Evolutionary conservation across 257 asterid genomes (phyloP).

Genomic region (Lithospermum erythrorhizon): DNA sequence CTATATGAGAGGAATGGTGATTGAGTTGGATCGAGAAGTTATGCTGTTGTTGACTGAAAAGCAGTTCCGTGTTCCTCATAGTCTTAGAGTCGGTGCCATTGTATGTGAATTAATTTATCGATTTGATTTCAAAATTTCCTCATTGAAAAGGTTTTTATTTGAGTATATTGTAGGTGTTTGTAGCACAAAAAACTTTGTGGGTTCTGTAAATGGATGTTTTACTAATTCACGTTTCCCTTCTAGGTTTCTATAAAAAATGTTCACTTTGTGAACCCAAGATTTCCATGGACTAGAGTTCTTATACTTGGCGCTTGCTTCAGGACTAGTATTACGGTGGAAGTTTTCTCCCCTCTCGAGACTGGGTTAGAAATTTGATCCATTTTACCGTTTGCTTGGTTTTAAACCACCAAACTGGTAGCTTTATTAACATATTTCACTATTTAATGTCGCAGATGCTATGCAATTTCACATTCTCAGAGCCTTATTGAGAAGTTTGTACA

Average conservation of each 20-base stretch:
- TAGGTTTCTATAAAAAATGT: conserved; percentile 71
- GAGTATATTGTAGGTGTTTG: background rate
- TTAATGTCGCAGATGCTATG: conserved; percentile 45
- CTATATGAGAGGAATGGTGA: conserved; percentile 72
- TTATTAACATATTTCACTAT: conserved; percentile 1
- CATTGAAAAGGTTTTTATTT: too few relatives aligned
- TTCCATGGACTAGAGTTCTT: conserved; percentile 61
- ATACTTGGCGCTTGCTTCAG: conserved; percentile 76
- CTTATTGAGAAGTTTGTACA: conserved; percentile 53
- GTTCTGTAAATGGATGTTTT: background rate
- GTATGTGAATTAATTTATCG: conserved; percentile 33
- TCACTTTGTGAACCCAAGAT: conserved; percentile 69
- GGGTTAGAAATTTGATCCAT: conserved; percentile 34
- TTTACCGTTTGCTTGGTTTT: background rate
- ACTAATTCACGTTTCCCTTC: conserved; percentile 6
- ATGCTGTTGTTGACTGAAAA: conserved; percentile 56
- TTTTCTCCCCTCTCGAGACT: conserved; percentile 74
- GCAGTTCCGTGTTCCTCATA: conserved; percentile 56
- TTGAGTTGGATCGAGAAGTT: conserved; percentile 69
- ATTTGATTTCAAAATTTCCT: too few relatives aligned
- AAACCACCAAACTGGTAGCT: background rate
- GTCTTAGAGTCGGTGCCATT: conserved; percentile 73
- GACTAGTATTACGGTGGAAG: conserved; percentile 54
- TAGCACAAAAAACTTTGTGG: background rate
- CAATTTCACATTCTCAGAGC: conserved; percentile 36